phyloP scores from a whole-genome alignment of 192 early-diverging fungal species.

The Lunasporangiospora selenospora region DNA sequence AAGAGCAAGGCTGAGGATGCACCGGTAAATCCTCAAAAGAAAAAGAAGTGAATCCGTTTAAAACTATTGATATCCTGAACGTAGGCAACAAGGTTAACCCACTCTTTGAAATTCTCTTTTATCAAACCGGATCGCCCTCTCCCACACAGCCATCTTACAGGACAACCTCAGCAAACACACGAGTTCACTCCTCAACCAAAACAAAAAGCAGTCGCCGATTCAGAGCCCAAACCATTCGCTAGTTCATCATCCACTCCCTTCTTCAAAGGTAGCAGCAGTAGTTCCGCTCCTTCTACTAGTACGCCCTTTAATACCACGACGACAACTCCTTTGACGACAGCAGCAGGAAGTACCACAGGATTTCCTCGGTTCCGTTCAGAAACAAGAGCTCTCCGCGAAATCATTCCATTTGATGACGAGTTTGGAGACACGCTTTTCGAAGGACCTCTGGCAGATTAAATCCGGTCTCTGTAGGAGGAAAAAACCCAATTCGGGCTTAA shows the following conservation, averaged over 20 bases:
- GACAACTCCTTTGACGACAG: not conserved
- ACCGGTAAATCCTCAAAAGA: too few relatives aligned
- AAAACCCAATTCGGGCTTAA: not conserved
- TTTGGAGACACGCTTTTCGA: constrained; percentile 30
- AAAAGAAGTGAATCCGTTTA: too few relatives aligned
- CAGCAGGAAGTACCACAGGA: not conserved
- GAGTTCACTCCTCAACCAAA: constrained; percentile 20
- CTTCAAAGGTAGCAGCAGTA: not conserved
- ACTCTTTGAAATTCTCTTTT: too few relatives aligned
- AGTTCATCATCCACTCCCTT: constrained; percentile 2
- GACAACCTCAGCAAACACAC: constrained; percentile 25
- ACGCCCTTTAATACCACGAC: not conserved
- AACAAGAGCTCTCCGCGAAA: not conserved
- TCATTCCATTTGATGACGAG: constrained; percentile 33
- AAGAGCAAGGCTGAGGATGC: constrained; percentile 27
- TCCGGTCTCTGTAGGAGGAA: not conserved
- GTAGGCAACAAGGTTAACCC: too few relatives aligned
- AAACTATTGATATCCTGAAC: too few relatives aligned
- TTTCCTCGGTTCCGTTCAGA: not conserved
- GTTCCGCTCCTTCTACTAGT: not conserved
- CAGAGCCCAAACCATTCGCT: not conserved
- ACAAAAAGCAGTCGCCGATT: constrained; percentile 5
- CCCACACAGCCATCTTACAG: constrained; percentile 39
- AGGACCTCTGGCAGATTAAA: constrained; percentile 5
- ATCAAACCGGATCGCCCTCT: too few relatives aligned